Evolutionary conservation across 768 basidiomycete species (phyloP), one percentile per base, ranked within the genome.

Genomic region (Pleurotus pulmonarius): DNA sequence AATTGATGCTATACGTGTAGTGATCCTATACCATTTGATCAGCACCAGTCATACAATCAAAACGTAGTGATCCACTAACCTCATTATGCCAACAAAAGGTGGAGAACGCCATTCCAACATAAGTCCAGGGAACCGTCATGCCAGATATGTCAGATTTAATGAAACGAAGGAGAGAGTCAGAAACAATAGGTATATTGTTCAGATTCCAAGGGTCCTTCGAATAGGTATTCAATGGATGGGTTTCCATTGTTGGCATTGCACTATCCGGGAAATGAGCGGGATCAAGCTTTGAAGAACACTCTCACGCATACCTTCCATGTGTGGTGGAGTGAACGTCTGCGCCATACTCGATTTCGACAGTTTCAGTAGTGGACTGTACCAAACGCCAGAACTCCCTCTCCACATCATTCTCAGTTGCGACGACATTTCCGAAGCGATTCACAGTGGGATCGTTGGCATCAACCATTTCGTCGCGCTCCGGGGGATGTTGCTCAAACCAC

Each of bases 11-110:
- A 69, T 94, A 97, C 9, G 96, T 98, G 70, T 97, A 96, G 73
- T 98, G 96, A 73, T 98, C 96, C 87, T 97, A 67, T 11, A 53
- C 54, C 54, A 59, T 48, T 57, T 59, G 57, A 58, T 69, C 22
- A 60, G 56, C 56, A 51, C 24, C 47, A 49, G 11, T 24, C 43
- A 12, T 26, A 11, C 49, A 38, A 22, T 39, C 39, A 15, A 38
- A 29, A 15, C 15, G 16, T 9, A 46, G 6, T 49, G 22, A 24
- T 9, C 59, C 3, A 65, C 76, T 56, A 63, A 90, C 91, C 83
- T 94, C 95, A 66, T 99, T 99, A 73, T 99, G 97, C 97, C 97
- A 99, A 69, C 96, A 98, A 71, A 99, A 99, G 2, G 97, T 96
- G 12, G 95, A 96, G 69, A 99, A 99, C 15, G 94, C 80, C 96